Evolutionary conservation across 2,329 filamentous ascomycete species (phyloP).

Genomic region (Passalora sequoiae): DNA sequence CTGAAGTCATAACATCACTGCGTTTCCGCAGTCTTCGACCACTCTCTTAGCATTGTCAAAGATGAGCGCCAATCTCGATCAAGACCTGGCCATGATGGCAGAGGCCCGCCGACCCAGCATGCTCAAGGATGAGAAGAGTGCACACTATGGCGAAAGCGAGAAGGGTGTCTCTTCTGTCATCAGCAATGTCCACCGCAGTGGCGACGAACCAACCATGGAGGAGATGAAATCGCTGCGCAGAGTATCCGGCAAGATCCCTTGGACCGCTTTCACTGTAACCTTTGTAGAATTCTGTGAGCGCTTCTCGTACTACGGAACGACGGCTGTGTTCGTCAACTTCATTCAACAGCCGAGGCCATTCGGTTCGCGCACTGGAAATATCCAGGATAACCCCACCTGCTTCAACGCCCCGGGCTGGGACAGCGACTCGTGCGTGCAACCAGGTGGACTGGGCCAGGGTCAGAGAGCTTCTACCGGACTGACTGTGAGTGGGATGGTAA

Average conservation of each 20-base stretch:
- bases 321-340: constrained; percentile 48
- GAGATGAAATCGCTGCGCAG: constrained; percentile 42
- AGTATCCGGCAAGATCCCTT: constrained; percentile 44
- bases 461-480: constrained; percentile 43
- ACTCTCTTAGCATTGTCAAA: background rate
- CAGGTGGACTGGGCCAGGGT: constrained; percentile 38
- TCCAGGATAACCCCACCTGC: constrained; percentile 32
- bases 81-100: constrained; percentile 23
- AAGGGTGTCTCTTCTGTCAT: constrained; percentile 10
- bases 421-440: constrained; percentile 28
- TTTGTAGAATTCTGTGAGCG: constrained; percentile 47
- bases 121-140: constrained; percentile 14
- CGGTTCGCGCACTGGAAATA: constrained; percentile 36
- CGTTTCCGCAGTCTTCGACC: background rate
- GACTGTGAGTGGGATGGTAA: constrained; percentile 20
- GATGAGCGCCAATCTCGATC: constrained; percentile 19
- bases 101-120: constrained; percentile 23
- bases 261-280: constrained; percentile 44
- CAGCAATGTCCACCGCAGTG: constrained; percentile 13
- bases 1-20: background rate
- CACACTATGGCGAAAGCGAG: constrained; percentile 16
- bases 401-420: constrained; percentile 36
- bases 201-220: constrained; percentile 39
- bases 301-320: constrained; percentile 43
- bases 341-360: constrained; percentile 34